Conservation (phyloP, 2,329 filamentous ascomycete genomes). For the Didymella segeticola region DNA sequence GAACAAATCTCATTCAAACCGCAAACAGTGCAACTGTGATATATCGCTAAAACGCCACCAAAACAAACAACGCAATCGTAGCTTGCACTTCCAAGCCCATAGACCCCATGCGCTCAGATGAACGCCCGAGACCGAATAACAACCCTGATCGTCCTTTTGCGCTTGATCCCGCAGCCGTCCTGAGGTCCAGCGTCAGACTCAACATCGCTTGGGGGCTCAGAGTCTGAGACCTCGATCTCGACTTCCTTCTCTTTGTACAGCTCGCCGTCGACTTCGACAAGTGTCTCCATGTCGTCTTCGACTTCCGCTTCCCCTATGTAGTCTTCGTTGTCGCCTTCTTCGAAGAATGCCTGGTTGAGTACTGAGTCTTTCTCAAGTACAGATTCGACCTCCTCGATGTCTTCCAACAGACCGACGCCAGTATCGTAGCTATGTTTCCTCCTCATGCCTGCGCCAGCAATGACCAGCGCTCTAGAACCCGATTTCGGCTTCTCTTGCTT, state of each 20-base stretch:
- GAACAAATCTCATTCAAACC: background rate
- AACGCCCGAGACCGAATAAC: constrained; percentile 47
- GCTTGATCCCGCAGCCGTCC: constrained; percentile 29
- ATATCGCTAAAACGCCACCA: constrained; percentile 15
- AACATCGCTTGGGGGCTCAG: constrained; percentile 23
- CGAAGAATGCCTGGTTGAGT: constrained; percentile 23
- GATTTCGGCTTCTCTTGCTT: background rate
- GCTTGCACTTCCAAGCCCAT: background rate
- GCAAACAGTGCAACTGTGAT: constrained; percentile 7
- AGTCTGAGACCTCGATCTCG: constrained; percentile 31
- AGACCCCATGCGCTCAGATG: constrained; percentile 24
- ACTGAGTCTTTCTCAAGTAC: constrained; percentile 20
- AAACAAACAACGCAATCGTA: background rate
- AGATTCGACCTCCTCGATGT: constrained; percentile 13
- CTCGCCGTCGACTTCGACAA: constrained; percentile 20
- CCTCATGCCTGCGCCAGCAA: constrained; percentile 12
- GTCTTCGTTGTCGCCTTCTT: constrained; percentile 5
- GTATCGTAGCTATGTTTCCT: constrained; percentile 18
- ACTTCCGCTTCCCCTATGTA: constrained; percentile 15
- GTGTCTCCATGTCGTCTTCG: constrained; percentile 12
- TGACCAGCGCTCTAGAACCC: constrained; percentile 9
- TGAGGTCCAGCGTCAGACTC: constrained; percentile 23
- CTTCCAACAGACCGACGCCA: constrained; percentile 4
- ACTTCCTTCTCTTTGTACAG: constrained; percentile 23
- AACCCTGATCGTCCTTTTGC: constrained; percentile 41